These are phyloP conservation scores for Fragilariopsis cylindrus DNA, from an alignment of 108 stramenopile genomes.

Conservation along the genomic window DNA sequence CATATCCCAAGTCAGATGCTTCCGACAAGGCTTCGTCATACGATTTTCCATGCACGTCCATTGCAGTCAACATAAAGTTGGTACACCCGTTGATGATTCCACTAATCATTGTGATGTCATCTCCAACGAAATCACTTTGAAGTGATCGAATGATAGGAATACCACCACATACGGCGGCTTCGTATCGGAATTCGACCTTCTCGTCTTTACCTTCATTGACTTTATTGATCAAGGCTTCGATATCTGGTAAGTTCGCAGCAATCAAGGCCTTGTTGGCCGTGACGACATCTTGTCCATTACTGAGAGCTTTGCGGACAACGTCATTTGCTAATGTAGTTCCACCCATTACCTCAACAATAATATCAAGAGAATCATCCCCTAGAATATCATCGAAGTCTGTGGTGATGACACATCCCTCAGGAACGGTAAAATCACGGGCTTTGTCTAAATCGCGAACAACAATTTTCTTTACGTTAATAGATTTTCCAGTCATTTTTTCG, in stretches of 20 bases:
- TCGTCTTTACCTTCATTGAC: constrained; percentile 46
- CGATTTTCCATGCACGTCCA: constrained; percentile 89
- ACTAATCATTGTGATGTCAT: constrained; percentile 76
- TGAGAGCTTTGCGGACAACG: constrained; percentile 75
- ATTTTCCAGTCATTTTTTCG: constrained; percentile 68
- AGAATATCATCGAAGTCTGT: constrained; percentile 83
- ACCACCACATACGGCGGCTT: constrained; percentile 97
- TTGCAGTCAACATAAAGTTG: constrained; percentile 97
- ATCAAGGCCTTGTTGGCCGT: constrained; percentile 98
- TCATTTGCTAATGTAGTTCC: constrained; percentile 91
- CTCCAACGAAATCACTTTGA: constrained; percentile 92
- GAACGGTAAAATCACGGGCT: constrained; percentile 79
- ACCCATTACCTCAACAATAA: constrained; percentile 96
- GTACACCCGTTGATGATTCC: constrained; percentile 98
- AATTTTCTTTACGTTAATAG: constrained; percentile 61
- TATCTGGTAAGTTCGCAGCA: constrained; percentile 86
- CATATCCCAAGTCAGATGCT: constrained; percentile 88
- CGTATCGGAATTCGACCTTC: constrained; percentile 80
- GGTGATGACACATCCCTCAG: constrained; percentile 68
- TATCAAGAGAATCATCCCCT: constrained; percentile 83
- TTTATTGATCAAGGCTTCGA: constrained; percentile 65
- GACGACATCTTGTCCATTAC: constrained; percentile 86
- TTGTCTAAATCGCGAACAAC: constrained; percentile 80
- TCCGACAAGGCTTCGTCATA: constrained; percentile 91
- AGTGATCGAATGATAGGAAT: constrained; percentile 96